Base-by-base conservation (phyloP, 2,329 filamentous ascomycete species). In the Fonsecaea erecta region DNA sequence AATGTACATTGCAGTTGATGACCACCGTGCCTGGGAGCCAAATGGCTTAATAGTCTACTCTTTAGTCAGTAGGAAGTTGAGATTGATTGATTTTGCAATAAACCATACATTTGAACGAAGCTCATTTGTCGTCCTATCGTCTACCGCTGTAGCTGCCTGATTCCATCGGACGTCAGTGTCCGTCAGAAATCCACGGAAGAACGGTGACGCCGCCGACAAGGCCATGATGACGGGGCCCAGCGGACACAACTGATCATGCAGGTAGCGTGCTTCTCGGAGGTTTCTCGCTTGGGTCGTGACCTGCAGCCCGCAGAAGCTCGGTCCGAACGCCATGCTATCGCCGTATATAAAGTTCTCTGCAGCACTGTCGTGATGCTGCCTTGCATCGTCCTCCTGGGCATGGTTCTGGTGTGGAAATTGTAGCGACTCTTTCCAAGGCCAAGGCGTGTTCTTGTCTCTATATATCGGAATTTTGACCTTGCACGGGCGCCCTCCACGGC, bases 281-380 rank as follows among this genome's bases (percentile, higher is more conserved):
- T 97, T 97, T 82, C 97, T 97, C 61, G 94, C 93, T 76, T 98
- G 94, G 76, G 98, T 97, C 0, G 94, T 98, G 70, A 98, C 97
- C 75, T 98, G 94, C 70, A 98, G 82, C 78, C 94, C 98, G 78
- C 95, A 98, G 75, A 93, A 97, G 28, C 94, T 95, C 93, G 98
- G 98, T 40, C 94, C 94, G 77, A 98, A 98, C 2, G 93, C 94
- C 94, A 98, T 98, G 62, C 94, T 93, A 74, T 98, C 94, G 94
- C 98, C 97, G 76, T 98, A 95, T 65, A 98, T 96, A 75, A 90
- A 91, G 75, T 95, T 90, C 62, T 96, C 90, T 52, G 95, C 94
- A 0, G 89, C 90, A 3, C 94, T 94, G 28, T 86, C 87, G 73
- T 95, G 96, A 28, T 94, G 96, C n/a, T 16, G 16, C 8, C 14